Evolutionary conservation across 257 asterid genomes (phyloP).

Genomic region (Osmanthus fragrans): DNA sequence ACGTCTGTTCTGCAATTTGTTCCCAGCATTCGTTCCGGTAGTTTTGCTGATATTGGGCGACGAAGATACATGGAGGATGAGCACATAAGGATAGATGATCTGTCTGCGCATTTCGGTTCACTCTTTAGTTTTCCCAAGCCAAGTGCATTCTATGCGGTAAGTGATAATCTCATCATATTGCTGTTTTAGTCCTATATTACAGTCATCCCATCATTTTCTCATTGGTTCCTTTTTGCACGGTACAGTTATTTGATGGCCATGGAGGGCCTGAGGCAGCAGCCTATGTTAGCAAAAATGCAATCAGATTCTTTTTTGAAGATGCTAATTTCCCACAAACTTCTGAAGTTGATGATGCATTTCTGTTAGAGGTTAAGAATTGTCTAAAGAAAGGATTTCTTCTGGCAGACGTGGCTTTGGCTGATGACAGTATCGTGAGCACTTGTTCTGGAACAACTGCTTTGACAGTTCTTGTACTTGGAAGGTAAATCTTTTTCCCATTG

Average conservation of each 20-base stretch:
- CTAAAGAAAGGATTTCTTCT: slow-evolving; percentile 57
- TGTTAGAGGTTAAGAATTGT: slow-evolving; percentile 44
- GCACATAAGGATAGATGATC: slow-evolving; percentile 77
- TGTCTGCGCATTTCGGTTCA: slow-evolving; percentile 59
- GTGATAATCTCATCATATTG: slow-evolving; percentile 1
- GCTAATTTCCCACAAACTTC: slow-evolving; percentile 49
- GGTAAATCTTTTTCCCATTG: slow-evolving; percentile 30
- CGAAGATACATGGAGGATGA: slow-evolving; percentile 84
- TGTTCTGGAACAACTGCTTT: slow-evolving; percentile 78
- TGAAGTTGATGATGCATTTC: slow-evolving; percentile 44
- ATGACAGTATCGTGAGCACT: slow-evolving; percentile 51
- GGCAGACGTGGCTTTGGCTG: slow-evolving; percentile 70
- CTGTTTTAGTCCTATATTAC: neutral
- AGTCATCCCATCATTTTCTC: slow-evolving; percentile 11
- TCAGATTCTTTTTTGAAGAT: slow-evolving; percentile 62
- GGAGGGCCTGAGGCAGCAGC: slow-evolving; percentile 97
- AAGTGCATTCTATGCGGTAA: slow-evolving; percentile 76
- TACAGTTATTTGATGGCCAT: slow-evolving; percentile 80
- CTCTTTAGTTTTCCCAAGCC: slow-evolving; percentile 60
- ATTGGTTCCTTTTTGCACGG: neutral
- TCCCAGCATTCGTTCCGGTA: slow-evolving; percentile 73
- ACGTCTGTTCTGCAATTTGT: slow-evolving; percentile 33
- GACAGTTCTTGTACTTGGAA: slow-evolving; percentile 62
- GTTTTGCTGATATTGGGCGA: slow-evolving; percentile 76
- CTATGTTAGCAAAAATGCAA: slow-evolving; percentile 52